These are phyloP conservation scores for Lathyrus tuberosus DNA, from an alignment of 306 rosid species.

Conservation along the genomic window DNA sequence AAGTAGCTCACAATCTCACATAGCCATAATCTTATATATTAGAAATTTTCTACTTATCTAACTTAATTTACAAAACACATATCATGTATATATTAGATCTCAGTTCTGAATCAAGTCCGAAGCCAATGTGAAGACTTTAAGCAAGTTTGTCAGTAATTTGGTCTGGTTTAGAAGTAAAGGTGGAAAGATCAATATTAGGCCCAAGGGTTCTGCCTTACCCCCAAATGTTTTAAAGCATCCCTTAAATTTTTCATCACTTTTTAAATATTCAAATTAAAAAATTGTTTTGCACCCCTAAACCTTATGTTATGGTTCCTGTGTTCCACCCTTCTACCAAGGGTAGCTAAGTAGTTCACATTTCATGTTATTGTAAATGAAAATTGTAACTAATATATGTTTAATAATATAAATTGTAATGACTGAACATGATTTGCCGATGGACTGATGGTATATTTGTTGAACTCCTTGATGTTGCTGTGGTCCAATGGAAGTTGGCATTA, in stretches of 20 bases:
- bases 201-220: not conserved
- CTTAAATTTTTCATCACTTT: not conserved
- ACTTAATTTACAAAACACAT: too few relatives aligned
- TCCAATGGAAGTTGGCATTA: not conserved
- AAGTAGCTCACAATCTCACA: not conserved
- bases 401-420: slow-evolving; percentile 1
- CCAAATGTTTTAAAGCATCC: slow-evolving; percentile 4
- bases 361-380: not conserved
- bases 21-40: not conserved
- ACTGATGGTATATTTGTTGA: slow-evolving; percentile 1
- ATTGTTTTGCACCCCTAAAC: not conserved
- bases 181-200: slow-evolving; percentile 4
- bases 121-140: not conserved
- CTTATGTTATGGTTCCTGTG: not conserved
- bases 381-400: too few relatives aligned
- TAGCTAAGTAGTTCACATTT: too few relatives aligned
- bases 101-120: not conserved
- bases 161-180: not conserved
- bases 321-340: too few relatives aligned
- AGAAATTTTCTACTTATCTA: too few relatives aligned
- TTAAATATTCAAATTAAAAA: not conserved
- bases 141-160: slow-evolving; percentile 1
- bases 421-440: not conserved
- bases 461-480: slow-evolving; percentile 7
- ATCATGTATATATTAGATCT: too few relatives aligned